Conservation (phyloP, 192 early-diverging fungal species). For the Dimargaris xerosporica region DNA sequence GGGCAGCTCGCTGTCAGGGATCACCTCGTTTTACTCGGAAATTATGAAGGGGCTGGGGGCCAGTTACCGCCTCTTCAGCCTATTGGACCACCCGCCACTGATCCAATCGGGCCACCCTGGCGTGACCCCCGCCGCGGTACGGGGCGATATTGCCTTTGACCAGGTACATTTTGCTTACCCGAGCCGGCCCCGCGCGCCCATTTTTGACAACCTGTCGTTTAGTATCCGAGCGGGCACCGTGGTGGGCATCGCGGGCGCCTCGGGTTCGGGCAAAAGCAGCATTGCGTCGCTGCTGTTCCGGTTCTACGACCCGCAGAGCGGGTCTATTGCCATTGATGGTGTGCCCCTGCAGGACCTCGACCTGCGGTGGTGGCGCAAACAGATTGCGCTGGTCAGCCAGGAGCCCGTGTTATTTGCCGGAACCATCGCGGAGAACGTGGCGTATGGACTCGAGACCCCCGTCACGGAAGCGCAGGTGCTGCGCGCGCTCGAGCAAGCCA, state of each 20-base stretch:
- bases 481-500: slow-evolving; percentile 45
- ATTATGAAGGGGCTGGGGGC: slow-evolving; percentile 57
- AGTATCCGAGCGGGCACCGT: slow-evolving; percentile 59
- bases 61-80: slow-evolving; percentile 38
- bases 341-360: slow-evolving; percentile 59
- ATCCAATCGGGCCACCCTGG: slow-evolving; percentile 4
- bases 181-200: slow-evolving; percentile 45
- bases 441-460: slow-evolving; percentile 41
- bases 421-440: slow-evolving; percentile 70
- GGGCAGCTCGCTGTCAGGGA: slow-evolving; percentile 33
- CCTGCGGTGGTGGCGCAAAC: slow-evolving; percentile 62
- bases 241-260: slow-evolving; percentile 80
- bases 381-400: slow-evolving; percentile 82
- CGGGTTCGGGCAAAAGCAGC: slow-evolving; percentile 79
- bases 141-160: slow-evolving; percentile 37
- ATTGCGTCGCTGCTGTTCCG: slow-evolving; percentile 70
- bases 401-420: slow-evolving; percentile 79
- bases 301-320: slow-evolving; percentile 55
- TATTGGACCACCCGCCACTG: slow-evolving; percentile 31
- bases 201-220: slow-evolving; percentile 58
- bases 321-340: slow-evolving; percentile 56
- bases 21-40: slow-evolving; percentile 53
- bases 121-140: slow-evolving; percentile 13
- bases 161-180: slow-evolving; percentile 51
- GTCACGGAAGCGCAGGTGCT: slow-evolving; percentile 61